Evolutionary conservation across 257 asterid species (phyloP).

Genomic region (Anisodus acutangulus): DNA sequence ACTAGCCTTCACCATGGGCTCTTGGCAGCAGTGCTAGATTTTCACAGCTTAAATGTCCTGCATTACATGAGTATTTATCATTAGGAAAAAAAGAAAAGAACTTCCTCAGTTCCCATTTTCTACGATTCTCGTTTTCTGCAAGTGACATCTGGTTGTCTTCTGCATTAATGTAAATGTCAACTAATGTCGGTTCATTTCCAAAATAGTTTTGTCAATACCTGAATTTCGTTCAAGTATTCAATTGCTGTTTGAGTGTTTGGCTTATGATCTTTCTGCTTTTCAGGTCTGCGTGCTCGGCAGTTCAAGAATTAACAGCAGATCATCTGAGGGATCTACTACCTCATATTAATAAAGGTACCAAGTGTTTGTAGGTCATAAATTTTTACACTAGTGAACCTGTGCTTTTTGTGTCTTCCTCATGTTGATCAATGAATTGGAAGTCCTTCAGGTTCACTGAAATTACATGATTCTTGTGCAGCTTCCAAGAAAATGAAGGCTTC

Average conservation of each 20-base stretch:
- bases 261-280: constrained; percentile 29
- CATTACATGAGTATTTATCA: not conserved
- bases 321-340: constrained; percentile 63
- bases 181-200: not conserved
- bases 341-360: constrained; percentile 50
- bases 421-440: not conserved
- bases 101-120: not conserved
- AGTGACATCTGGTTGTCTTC: not conserved
- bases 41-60: not conserved
- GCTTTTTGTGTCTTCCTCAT: not conserved
- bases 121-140: not conserved
- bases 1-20: not conserved
- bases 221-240: not conserved
- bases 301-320: constrained; percentile 65
- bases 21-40: constrained; percentile 8
- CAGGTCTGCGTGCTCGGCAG: constrained; percentile 77
- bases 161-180: not conserved
- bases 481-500: constrained; percentile 46
- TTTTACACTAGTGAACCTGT: not conserved
- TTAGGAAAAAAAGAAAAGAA: not conserved
- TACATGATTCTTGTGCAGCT: constrained; percentile 49
- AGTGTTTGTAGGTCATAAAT: constrained; percentile 15
- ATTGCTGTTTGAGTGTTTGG: not conserved
- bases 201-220: constrained; percentile 24
- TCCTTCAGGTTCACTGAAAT: not conserved